A percentile compares a stretch with the other conserved stretches of the same genome.
These are phyloP conservation scores for Fusarium denticulatum DNA, from an alignment of 2,329 filamentous ascomycete species.

Conservation along the genomic window DNA sequence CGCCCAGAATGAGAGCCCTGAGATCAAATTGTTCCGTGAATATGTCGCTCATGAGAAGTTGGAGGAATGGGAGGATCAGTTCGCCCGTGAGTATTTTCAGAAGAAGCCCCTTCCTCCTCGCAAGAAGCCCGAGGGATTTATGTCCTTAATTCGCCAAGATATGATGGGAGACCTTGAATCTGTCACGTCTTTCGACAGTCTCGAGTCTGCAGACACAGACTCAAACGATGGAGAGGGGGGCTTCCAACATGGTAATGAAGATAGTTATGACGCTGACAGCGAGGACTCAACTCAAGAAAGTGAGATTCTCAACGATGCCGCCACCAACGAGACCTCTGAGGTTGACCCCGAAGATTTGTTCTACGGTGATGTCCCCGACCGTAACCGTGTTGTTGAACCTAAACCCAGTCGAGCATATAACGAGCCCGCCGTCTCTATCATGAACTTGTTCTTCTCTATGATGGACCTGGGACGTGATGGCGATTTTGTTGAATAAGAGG, in stretches of 20 bases:
- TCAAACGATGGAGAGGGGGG: background rate
- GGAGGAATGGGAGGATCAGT: conserved; percentile 7
- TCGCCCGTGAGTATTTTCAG: conserved; percentile 12
- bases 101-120: background rate
- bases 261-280: background rate
- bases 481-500: background rate
- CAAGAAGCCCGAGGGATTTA: background rate
- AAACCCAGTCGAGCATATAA: background rate
- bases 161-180: background rate
- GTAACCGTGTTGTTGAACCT: too few relatives aligned
- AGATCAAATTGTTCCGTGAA: background rate
- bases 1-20: background rate
- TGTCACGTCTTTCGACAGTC: background rate
- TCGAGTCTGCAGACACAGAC: background rate
- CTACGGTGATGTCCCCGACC: background rate
- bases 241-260: background rate
- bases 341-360: conserved; percentile 9
- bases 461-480: conserved; percentile 1
- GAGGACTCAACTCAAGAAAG: background rate
- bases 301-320: background rate
- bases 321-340: background rate
- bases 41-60: conserved; percentile 5
- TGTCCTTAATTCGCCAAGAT: background rate
- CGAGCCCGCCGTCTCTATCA: background rate
- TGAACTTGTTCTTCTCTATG: background rate